Evolutionary conservation across 768 basidiomycete genomes (phyloP).

Genomic region (Mycena olivaceomarginata): DNA sequence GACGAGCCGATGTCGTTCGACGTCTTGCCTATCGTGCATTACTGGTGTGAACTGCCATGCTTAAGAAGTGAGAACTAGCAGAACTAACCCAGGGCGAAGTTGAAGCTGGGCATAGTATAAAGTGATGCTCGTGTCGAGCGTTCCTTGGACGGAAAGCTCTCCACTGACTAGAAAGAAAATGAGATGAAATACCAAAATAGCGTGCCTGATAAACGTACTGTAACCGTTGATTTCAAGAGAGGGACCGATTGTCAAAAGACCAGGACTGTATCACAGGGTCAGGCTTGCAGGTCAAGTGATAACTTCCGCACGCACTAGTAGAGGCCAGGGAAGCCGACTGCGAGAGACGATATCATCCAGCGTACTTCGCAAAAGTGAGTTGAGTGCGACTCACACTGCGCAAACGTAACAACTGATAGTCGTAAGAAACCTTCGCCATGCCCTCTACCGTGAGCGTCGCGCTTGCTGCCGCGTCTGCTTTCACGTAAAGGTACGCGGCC

Average conservation of each 20-base stretch:
- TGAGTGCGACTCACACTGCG: neutral
- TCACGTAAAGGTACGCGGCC: neutral
- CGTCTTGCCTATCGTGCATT: slow-evolving; percentile 14
- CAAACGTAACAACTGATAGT: neutral
- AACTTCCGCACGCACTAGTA: slow-evolving; percentile 14
- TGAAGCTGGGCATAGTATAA: slow-evolving; percentile 7
- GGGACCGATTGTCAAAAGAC: slow-evolving; percentile 6
- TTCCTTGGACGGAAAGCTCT: slow-evolving; percentile 21
- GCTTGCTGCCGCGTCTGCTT: neutral
- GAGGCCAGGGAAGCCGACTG: slow-evolving; percentile 15
- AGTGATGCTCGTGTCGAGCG: slow-evolving; percentile 8
- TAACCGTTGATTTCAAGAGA: neutral
- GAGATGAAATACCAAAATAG: neutral
- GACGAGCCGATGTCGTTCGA: slow-evolving; percentile 7
- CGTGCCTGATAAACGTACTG: neutral
- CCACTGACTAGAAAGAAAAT: neutral
- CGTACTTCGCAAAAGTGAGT: slow-evolving; percentile 9
- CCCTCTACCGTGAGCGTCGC: neutral
- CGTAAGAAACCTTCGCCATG: neutral
- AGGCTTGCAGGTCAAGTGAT: slow-evolving; percentile 11
- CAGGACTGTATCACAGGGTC: slow-evolving; percentile 5
- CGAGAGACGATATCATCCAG: slow-evolving; percentile 5
- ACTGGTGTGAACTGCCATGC: slow-evolving; percentile 12
- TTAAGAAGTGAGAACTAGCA: slow-evolving; percentile 1
- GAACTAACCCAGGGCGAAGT: slow-evolving; percentile 16